Evolutionary conservation across 116 monocot genomes (phyloP).

Genomic region (Cymodocea nodosa): DNA sequence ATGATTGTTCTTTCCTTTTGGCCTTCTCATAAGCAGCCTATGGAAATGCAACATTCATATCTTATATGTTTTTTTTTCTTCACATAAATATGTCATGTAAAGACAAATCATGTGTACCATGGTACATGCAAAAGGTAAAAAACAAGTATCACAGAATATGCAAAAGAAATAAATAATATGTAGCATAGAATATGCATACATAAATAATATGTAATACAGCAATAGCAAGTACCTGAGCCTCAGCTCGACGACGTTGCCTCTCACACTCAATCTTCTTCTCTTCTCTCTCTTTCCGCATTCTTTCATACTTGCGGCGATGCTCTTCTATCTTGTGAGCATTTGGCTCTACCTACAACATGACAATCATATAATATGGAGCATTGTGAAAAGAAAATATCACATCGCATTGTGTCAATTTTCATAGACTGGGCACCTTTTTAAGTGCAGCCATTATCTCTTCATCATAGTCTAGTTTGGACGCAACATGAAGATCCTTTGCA

Average conservation of each 20-base stretch:
- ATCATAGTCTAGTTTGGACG: constrained; percentile 91
- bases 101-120: too few relatives aligned
- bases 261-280: constrained; percentile 65
- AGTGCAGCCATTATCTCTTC: constrained; percentile 79
- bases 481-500: constrained; percentile 85
- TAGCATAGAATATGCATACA: too few relatives aligned
- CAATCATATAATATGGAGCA: background rate
- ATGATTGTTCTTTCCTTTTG: constrained; percentile 73
- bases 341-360: constrained; percentile 51
- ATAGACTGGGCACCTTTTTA: constrained; percentile 50
- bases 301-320: constrained; percentile 87
- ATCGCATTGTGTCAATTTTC: background rate
- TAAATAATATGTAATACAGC: background rate
- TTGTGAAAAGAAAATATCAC: background rate
- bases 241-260: constrained; percentile 58
- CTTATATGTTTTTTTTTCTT: background rate
- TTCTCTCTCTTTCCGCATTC: constrained; percentile 59
- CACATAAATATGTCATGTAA: background rate
- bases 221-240: constrained; percentile 59
- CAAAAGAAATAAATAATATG: too few relatives aligned
- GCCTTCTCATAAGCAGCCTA: constrained; percentile 95
- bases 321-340: constrained; percentile 97
- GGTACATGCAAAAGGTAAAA: too few relatives aligned
- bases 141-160: background rate
- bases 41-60: background rate